Conservation (phyloP, 1,284 basidiomycete species). For the Cutaneotrichosporon cavernicola region DNA sequence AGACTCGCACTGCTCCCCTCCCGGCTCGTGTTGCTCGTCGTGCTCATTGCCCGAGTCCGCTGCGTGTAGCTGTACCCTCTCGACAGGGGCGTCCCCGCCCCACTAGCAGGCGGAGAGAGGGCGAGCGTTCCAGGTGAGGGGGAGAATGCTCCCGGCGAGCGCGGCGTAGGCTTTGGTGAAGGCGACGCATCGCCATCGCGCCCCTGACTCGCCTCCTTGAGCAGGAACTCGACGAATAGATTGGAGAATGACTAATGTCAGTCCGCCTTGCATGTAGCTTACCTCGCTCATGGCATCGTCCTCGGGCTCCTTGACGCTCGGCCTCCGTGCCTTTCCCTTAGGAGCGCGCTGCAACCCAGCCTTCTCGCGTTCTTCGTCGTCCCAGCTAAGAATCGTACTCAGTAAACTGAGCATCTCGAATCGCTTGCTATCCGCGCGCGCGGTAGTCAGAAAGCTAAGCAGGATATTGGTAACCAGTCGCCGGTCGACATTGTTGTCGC, state of each 20-base stretch:
- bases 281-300: constrained; percentile 54
- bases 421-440: constrained; percentile 86
- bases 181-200: constrained; percentile 24
- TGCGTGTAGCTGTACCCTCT: background rate
- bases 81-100: constrained; percentile 17
- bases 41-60: constrained; percentile 8
- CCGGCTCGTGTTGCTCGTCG: background rate
- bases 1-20: background rate
- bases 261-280: constrained; percentile 18
- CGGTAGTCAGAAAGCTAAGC: constrained; percentile 85
- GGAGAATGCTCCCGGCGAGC: background rate
- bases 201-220: constrained; percentile 72
- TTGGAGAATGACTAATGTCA: constrained; percentile 79
- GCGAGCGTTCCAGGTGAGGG: background rate
- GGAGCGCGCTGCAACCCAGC: constrained; percentile 73
- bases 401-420: constrained; percentile 95
- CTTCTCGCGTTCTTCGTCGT: constrained; percentile 81
- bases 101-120: constrained; percentile 13
- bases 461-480: constrained; percentile 93
- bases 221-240: constrained; percentile 90
- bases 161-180: background rate
- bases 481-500: constrained; percentile 84
- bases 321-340: constrained; percentile 56
- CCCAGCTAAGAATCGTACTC: constrained; percentile 84
- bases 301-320: constrained; percentile 61